phyloP scores from a whole-genome alignment of 169 alveolate genomes.

The Eimeria necatrix region DNA sequence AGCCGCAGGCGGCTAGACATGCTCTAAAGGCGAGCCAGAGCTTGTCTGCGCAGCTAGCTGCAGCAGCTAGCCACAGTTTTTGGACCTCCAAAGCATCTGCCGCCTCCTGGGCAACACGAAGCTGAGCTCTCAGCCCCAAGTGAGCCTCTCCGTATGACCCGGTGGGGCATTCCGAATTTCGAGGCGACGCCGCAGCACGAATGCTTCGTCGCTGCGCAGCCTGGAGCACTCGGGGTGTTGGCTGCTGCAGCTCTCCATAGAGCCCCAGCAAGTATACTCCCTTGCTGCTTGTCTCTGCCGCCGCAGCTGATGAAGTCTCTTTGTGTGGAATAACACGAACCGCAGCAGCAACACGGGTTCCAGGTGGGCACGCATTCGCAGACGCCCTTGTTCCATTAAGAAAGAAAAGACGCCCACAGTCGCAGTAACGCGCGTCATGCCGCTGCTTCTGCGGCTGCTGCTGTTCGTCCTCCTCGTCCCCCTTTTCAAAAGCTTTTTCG shows the following conservation, averaged over 20 bases:
- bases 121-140: constrained; percentile 54
- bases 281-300: background rate
- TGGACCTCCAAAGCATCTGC: constrained; percentile 46
- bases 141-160: background rate
- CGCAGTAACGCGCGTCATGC: background rate
- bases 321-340: background rate
- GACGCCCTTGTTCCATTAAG: background rate
- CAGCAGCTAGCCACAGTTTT: constrained; percentile 17
- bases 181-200: background rate
- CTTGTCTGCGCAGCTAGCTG: constrained; percentile 14
- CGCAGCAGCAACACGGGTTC: constrained; percentile 62
- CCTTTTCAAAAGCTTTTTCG: background rate
- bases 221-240: constrained; percentile 53
- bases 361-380: background rate
- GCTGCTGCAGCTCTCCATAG: constrained; percentile 65
- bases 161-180: background rate
- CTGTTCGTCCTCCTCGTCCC: background rate
- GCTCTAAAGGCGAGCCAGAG: constrained; percentile 35
- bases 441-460: constrained; percentile 38
- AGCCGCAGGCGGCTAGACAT: constrained; percentile 53
- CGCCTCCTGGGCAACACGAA: constrained; percentile 54
- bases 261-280: constrained; percentile 17
- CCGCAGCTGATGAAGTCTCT: background rate
- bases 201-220: constrained; percentile 56
- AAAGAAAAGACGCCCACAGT: constrained; percentile 40